Percentiles rank a stretch among this genome's conserved stretches.
Evolutionary conservation across 2,329 filamentous ascomycete species (phyloP).

Genomic region (Sporothrix brasiliensis): DNA sequence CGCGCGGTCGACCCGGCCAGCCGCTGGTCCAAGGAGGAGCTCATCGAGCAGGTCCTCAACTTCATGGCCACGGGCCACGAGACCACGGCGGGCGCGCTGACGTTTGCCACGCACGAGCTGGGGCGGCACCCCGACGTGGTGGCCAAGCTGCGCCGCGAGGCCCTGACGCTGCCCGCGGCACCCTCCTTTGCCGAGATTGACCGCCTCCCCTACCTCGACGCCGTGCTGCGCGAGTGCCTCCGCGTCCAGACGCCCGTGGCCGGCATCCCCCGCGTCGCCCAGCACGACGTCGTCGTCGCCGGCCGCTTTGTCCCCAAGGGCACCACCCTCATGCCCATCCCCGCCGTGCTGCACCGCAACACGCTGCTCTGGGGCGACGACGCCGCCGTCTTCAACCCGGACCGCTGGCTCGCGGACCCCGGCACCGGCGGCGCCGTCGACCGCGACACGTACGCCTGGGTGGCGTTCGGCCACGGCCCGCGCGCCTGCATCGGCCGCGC

Average conservation of each 20-base stretch:
- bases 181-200: slow-evolving; percentile 31
- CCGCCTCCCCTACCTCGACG: slow-evolving; percentile 42
- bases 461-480: slow-evolving; percentile 46
- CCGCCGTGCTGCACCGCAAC: slow-evolving; percentile 36
- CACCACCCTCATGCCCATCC: slow-evolving; percentile 37
- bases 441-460: slow-evolving; percentile 41
- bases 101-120: slow-evolving; percentile 44
- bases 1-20: not conserved
- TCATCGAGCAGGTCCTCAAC: slow-evolving; percentile 37
- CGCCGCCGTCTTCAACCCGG: slow-evolving; percentile 37
- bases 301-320: slow-evolving; percentile 39
- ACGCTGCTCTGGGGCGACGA: slow-evolving; percentile 39
- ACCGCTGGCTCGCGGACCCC: slow-evolving; percentile 36
- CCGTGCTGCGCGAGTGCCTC: slow-evolving; percentile 42
- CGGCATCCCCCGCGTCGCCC: slow-evolving; percentile 32
- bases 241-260: slow-evolving; percentile 40
- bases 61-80: slow-evolving; percentile 43
- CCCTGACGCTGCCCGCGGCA: not conserved
- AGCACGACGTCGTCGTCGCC: slow-evolving; percentile 36
- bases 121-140: slow-evolving; percentile 43
- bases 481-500: slow-evolving; percentile 46
- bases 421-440: slow-evolving; percentile 37
- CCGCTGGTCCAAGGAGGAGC: slow-evolving; percentile 26
- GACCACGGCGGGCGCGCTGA: slow-evolving; percentile 42
- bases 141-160: slow-evolving; percentile 39